phyloP scores from a whole-genome alignment of 1,139 yeast species.

The Geotrichum bryndzae region DNA sequence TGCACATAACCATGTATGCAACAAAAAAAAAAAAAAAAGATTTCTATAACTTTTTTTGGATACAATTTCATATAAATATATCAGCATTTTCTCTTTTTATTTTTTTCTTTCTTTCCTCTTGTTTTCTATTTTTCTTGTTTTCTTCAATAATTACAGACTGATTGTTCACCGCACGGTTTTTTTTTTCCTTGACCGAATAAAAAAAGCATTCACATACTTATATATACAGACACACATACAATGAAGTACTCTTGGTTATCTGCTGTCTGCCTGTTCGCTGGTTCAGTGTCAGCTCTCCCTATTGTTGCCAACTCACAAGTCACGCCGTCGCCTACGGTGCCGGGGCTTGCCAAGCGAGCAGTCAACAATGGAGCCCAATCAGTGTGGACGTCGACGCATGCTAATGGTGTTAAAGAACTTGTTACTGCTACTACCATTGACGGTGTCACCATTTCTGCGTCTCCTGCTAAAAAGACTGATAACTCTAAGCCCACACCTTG shows the following conservation, averaged over 20 bases:
- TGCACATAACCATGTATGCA: background rate
- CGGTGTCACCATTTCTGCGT: constrained; percentile 39
- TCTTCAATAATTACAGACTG: background rate
- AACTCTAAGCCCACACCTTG: constrained; percentile 31
- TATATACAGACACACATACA: background rate
- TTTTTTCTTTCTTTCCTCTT: background rate
- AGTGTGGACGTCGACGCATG: constrained; percentile 37
- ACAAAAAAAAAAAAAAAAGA: background rate
- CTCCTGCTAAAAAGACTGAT: constrained; percentile 32
- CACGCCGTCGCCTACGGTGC: background rate
- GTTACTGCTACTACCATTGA: constrained; percentile 40
- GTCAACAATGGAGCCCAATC: constrained; percentile 31
- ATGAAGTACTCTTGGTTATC: background rate
- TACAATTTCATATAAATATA: background rate
- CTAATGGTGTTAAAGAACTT: constrained; percentile 29
- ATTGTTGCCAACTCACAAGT: background rate
- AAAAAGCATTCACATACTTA: background rate
- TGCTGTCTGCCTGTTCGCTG: background rate
- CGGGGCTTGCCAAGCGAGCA: constrained; percentile 26
- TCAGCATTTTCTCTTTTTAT: background rate
- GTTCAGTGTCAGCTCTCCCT: background rate
- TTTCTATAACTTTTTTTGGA: background rate
- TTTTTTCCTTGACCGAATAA: background rate
- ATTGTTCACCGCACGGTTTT: background rate
- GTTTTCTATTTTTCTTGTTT: background rate